These are phyloP conservation scores for Dactylellina cionopaga DNA, from an alignment of 2,329 filamentous ascomycete species.

Conservation along the genomic window DNA sequence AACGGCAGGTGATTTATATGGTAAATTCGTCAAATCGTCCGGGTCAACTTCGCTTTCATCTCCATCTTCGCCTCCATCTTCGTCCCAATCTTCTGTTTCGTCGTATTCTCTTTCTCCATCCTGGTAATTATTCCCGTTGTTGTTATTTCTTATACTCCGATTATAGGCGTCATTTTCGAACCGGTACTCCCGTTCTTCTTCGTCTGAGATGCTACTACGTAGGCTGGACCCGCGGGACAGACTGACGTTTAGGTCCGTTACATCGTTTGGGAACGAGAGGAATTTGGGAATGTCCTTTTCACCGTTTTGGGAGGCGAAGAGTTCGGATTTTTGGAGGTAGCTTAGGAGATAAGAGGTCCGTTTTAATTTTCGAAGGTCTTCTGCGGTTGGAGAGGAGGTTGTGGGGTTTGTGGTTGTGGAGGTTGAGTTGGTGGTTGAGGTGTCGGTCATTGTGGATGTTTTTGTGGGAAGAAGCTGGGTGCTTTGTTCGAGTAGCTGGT, in stretches of 20 bases:
- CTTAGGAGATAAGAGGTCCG: slow-evolving; percentile 39
- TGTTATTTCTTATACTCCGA: background rate
- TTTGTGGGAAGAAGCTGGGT: background rate
- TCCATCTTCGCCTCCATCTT: slow-evolving; percentile 3
- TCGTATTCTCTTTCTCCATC: background rate
- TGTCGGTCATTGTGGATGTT: background rate
- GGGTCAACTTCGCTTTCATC: slow-evolving; percentile 31
- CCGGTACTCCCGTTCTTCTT: background rate
- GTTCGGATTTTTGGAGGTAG: slow-evolving; percentile 41
- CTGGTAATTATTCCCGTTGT: slow-evolving; percentile 18
- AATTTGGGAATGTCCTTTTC: background rate
- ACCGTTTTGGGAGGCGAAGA: background rate
- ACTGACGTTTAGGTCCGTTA: background rate
- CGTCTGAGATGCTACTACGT: slow-evolving; percentile 14
- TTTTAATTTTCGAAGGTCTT: slow-evolving; percentile 2
- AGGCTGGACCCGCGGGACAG: slow-evolving; percentile 22
- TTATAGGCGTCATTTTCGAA: slow-evolving; percentile 13
- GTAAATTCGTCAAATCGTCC: slow-evolving; percentile 47
- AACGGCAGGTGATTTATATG: slow-evolving; percentile 43
- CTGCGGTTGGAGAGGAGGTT: background rate
- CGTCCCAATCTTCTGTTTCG: background rate
- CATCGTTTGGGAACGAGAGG: background rate
- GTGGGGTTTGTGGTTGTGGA: background rate
- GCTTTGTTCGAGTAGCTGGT: too few species aligned
- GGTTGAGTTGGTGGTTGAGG: background rate